phyloP scores from a whole-genome alignment of 2,329 filamentous ascomycete genomes.

The Talaromyces sp. region DNA sequence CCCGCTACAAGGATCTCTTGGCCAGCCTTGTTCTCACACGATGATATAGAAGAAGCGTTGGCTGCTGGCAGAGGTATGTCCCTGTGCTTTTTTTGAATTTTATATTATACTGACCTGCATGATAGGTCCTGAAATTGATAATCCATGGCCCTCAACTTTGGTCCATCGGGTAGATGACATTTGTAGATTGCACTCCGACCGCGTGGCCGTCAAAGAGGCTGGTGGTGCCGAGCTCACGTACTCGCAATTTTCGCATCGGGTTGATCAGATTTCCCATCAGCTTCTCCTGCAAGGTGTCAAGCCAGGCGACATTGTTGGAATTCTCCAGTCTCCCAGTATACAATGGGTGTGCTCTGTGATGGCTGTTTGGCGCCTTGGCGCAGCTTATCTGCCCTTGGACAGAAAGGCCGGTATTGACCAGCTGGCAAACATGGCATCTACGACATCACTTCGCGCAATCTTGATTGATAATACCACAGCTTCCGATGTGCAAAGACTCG shows the following conservation, averaged over 20 bases:
- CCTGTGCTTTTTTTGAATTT: not conserved
- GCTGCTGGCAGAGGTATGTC: slow-evolving; percentile 19
- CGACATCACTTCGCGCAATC: slow-evolving; percentile 12
- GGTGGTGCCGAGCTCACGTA: slow-evolving; percentile 39
- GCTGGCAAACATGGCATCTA: slow-evolving; percentile 23
- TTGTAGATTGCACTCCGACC: slow-evolving; percentile 13
- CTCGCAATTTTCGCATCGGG: slow-evolving; percentile 33
- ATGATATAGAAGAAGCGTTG: slow-evolving; percentile 20
- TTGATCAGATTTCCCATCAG: slow-evolving; percentile 38
- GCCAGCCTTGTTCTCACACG: slow-evolving; percentile 14
- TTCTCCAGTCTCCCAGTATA: slow-evolving; percentile 43
- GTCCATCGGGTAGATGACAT: slow-evolving; percentile 43
- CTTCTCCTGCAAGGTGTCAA: slow-evolving; percentile 22
- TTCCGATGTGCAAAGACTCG: slow-evolving; percentile 7
- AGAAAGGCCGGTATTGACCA: slow-evolving; percentile 27
- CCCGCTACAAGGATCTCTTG: slow-evolving; percentile 22
- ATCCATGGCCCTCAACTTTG: slow-evolving; percentile 40
- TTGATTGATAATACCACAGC: slow-evolving; percentile 12
- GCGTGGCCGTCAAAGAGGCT: slow-evolving; percentile 28
- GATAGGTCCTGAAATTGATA: slow-evolving; percentile 22
- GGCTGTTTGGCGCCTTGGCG: slow-evolving; percentile 35
- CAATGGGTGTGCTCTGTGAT: slow-evolving; percentile 36
- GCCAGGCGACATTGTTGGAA: slow-evolving; percentile 32
- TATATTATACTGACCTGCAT: not conserved
- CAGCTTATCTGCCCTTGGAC: slow-evolving; percentile 40